Evolutionary conservation across 192 early-diverging fungal species (phyloP).

Genomic region (Pilobolus umbonatus): DNA sequence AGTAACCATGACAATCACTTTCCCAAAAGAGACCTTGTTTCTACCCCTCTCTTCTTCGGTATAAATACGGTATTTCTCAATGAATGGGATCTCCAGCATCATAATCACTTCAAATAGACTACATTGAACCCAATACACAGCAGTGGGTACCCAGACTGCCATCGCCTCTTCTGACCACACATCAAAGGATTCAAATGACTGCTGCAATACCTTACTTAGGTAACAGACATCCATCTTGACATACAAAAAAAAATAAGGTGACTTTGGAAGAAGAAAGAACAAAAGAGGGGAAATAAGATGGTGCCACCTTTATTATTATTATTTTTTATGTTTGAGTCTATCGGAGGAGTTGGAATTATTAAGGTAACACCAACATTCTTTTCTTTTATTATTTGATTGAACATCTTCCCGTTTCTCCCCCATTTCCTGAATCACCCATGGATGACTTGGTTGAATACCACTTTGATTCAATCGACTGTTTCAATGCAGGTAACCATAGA

Average conservation of each 20-base stretch:
- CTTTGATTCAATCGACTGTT: too few relatives aligned
- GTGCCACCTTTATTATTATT: too few relatives aligned
- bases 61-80: conserved; percentile 72
- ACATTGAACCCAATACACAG: conserved; percentile 67
- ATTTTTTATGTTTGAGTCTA: too few relatives aligned
- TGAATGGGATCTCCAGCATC: conserved; percentile 46
- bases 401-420: too few relatives aligned
- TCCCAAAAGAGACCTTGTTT: conserved; percentile 61
- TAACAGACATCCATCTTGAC: too few relatives aligned
- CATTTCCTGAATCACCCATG: too few relatives aligned
- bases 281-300: neutral
- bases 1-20: conserved; percentile 59
- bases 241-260: neutral
- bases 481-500: too few relatives aligned
- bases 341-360: too few relatives aligned
- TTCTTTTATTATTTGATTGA: too few relatives aligned
- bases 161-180: conserved; percentile 42
- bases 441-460: too few relatives aligned
- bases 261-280: neutral
- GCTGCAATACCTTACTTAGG: neutral
- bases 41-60: conserved; percentile 40
- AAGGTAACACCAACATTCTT: too few relatives aligned
- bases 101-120: conserved; percentile 60
- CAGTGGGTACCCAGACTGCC: conserved; percentile 51
- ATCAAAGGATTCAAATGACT: neutral